A percentile compares a stretch with the other conserved stretches of the same genome.
Evolutionary conservation across 345 rosid species (phyloP).

Genomic region (Citrus trifoliata): DNA sequence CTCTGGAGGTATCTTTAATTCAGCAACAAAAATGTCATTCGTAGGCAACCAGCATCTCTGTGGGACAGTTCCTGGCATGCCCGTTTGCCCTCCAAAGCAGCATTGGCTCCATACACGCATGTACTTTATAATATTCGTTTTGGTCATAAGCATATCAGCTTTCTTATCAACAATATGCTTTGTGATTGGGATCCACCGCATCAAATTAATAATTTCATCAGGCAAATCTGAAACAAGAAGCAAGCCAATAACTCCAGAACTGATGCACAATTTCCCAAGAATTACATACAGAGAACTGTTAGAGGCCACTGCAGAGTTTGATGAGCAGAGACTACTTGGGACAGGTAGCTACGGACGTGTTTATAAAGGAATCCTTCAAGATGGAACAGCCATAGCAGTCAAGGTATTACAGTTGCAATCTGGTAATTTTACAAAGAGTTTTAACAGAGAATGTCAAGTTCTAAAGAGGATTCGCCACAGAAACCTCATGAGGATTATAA

Average conservation of each 20-base stretch:
- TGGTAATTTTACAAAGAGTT: slow-evolving; percentile 50
- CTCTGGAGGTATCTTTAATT: slow-evolving; percentile 41
- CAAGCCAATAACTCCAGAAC: slow-evolving; percentile 18
- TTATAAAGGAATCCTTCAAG: slow-evolving; percentile 46
- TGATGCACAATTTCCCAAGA: slow-evolving; percentile 43
- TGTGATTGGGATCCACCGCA: slow-evolving; percentile 19
- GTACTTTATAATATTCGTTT: slow-evolving; percentile 26
- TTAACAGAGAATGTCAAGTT: slow-evolving; percentile 56
- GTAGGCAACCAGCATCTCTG: slow-evolving; percentile 42
- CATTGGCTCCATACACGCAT: slow-evolving; percentile 26
- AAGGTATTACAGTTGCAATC: slow-evolving; percentile 46
- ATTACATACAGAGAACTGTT: slow-evolving; percentile 47
- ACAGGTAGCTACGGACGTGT: slow-evolving; percentile 50
- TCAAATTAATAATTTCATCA: slow-evolving; percentile 27
- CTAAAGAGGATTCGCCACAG: slow-evolving; percentile 56
- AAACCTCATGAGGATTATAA: slow-evolving; percentile 53
- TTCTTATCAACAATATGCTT: slow-evolving; percentile 30
- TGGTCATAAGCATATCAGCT: slow-evolving; percentile 25
- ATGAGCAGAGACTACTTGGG: slow-evolving; percentile 39
- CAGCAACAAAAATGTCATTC: slow-evolving; percentile 34
- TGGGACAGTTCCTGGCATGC: slow-evolving; percentile 24
- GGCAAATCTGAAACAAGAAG: slow-evolving; percentile 12
- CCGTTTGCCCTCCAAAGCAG: slow-evolving; percentile 24
- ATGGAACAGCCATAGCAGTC: slow-evolving; percentile 45
- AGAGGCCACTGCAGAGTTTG: slow-evolving; percentile 47